Percentiles rank a stretch among this genome's conserved stretches.
These are phyloP conservation scores for Calonectria honghensis DNA, from an alignment of 2,329 filamentous ascomycete species.

Conservation along the genomic window DNA sequence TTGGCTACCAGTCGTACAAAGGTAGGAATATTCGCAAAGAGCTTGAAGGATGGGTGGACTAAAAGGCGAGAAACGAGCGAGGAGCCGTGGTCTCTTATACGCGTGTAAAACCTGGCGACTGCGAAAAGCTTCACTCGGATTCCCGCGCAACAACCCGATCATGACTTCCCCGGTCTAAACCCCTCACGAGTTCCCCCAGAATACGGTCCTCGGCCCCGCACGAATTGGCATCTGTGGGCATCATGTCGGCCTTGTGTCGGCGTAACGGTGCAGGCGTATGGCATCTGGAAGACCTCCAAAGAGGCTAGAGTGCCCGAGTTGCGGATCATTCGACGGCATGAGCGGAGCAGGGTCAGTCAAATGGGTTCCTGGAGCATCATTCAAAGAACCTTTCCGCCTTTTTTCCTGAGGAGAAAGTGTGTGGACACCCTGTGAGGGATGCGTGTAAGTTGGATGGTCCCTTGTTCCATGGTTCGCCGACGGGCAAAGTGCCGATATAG, in stretches of 20 bases:
- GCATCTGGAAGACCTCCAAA: conserved; percentile 12
- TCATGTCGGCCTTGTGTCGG: conserved; percentile 36
- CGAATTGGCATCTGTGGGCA: background rate
- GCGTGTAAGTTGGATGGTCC: conserved; percentile 20
- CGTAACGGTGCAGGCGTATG: conserved; percentile 13
- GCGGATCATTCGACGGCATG: conserved; percentile 12
- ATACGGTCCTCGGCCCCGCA: conserved; percentile 14
- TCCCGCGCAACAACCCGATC: background rate
- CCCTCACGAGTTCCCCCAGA: background rate
- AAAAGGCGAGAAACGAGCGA: background rate
- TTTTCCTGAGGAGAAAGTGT: background rate
- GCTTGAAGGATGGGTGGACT: background rate
- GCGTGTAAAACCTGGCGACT: background rate
- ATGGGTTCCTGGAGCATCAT: background rate
- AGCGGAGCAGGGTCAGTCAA: background rate
- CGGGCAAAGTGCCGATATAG: background rate
- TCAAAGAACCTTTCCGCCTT: background rate
- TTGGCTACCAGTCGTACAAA: background rate
- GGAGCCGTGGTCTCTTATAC: conserved; percentile 7
- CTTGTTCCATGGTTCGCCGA: conserved; percentile 9
- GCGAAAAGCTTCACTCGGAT: conserved; percentile 5
- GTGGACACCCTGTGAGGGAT: background rate
- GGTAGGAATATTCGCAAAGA: background rate
- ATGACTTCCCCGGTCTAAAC: background rate
- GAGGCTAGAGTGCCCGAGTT: conserved; percentile 25